Base-by-base conservation (phyloP, 495 filamentous ascomycete species). In the Cladorrhinum samala region DNA sequence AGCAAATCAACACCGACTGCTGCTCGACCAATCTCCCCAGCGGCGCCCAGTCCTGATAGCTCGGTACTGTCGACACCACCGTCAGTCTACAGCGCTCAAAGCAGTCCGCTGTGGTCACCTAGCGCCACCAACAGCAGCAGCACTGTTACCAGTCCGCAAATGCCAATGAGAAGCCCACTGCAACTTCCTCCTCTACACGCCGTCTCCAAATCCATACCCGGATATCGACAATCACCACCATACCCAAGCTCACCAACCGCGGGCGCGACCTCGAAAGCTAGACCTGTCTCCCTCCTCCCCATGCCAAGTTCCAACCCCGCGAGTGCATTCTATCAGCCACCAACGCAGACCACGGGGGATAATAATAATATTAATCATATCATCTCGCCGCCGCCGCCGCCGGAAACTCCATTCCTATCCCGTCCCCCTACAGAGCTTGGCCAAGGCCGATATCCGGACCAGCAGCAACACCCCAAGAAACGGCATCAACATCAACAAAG, bases 81-180 rank as follows among this genome's bases (percentile, higher is more conserved):
- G n/a, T 53, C 55, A 2, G 21, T 2, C 25, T 53, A 53, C 46
- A 57, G 50, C 41, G 19, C 40, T 7, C 46, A 50, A 8, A 50
- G 36, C 21, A 57, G 30, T n/a, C 30, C 46, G 17, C 9, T 30
- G 16, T 53, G 46, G 50, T 46, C 55, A 5, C 45, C 45, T 33
- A 33, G 9, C n/a, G 20, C n/a, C 5, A n/a, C 19, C 7, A 9
- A 40, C 27, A 25, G 20, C 13, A 50, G 39, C 40, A 49, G 43
- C 9, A 27, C 18, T 11, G 27, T 42, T 3, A 42, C 54, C 1
- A 50, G 46, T 21, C 50, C 49, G 6, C 38, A 43, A 1, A 14
- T n/a, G 25, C 45, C 49, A 2, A 19, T 21, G 6, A 46, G 30
- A 20, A 49, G 49, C 30, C 38, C 55, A 1, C 45, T 49, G 14